Evolutionary conservation across 2,329 filamentous ascomycete genomes (phyloP), one percentile per base, ranked within the genome.

Genomic region (Colletotrichum tropicicola): DNA sequence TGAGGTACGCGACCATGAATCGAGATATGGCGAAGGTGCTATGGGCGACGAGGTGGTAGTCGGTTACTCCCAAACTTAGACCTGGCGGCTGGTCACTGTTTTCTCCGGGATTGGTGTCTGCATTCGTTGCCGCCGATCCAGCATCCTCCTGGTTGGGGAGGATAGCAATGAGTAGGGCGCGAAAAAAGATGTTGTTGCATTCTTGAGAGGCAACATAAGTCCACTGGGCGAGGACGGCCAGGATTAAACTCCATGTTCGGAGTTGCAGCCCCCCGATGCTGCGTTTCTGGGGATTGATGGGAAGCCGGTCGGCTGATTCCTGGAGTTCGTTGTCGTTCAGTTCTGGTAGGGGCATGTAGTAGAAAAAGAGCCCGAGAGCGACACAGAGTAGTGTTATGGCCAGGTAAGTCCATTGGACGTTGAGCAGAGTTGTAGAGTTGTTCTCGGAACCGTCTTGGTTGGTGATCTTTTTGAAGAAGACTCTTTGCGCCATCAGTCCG

Each of bases 401-500:
- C n/a, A 96, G 85, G 70, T 96, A 96, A 0, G 92, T 92, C 91
- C 91, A 97, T 76, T 96, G 93, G 2, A 95, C 91, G 66, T 91
- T 89, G 67, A 92, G 85, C 3, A 96, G 83, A 1, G 85, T 86
- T 28, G 82, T 76, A 2, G 82, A 73, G 43, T 70, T 72, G 13
- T 53, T 70, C 6, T 60, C 43, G 12, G 61, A 43, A 19, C 66
- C 62, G 10, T 68, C 68, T 15, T 72, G 63, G 19, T 70, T 73
- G 32, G 84, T 80, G 8, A 92, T 83, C 12, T 83, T 80, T 27
- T 82, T 84, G 78, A 95, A 95, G 73, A 95, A 92, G 17, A 91
- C 89, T 63, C 88, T 89, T 41, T 92, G 87, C 6, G 92, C 92
- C 10, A 96, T 80, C 0, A 94, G 78, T 1, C 90, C 89, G 48